Evolutionary conservation across 2,329 filamentous ascomycete species (phyloP).

Genomic region (Diaporthe eres): DNA sequence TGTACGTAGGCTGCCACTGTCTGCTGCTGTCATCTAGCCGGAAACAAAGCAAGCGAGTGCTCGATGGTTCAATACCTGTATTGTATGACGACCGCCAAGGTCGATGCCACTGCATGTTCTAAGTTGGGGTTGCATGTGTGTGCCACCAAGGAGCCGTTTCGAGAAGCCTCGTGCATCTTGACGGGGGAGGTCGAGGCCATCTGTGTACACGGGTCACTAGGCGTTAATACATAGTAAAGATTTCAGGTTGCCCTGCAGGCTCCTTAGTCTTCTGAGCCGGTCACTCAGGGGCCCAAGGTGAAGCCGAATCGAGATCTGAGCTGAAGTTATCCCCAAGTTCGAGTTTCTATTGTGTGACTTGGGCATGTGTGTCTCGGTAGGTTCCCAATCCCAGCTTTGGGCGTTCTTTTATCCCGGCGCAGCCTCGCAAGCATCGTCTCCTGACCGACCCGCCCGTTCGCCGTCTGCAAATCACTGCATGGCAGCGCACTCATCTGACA

Average conservation of each 20-base stretch:
- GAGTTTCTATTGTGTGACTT: neutral
- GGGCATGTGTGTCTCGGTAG: neutral
- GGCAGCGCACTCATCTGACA: constrained; percentile 33
- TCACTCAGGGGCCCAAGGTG: neutral
- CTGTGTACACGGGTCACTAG: neutral
- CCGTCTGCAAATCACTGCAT: constrained; percentile 21
- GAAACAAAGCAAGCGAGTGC: neutral
- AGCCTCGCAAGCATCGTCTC: neutral
- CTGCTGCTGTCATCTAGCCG: neutral
- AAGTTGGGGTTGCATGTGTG: neutral
- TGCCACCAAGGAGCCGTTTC: neutral
- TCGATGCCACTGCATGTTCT: neutral
- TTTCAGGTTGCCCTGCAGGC: neutral
- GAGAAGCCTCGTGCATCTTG: neutral
- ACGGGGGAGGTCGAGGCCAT: neutral
- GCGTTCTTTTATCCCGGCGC: neutral
- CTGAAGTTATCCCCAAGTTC: neutral
- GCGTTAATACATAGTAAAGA: neutral
- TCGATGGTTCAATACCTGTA: neutral
- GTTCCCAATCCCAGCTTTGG: neutral
- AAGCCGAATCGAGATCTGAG: constrained; percentile 5
- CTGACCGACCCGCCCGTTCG: constrained; percentile 3
- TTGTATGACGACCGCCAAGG: neutral
- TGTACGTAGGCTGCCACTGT: neutral
- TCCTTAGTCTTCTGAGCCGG: neutral